Evolutionary conservation across 768 basidiomycete species (phyloP).

Genomic region (Udeniomyces megalosporus): DNA sequence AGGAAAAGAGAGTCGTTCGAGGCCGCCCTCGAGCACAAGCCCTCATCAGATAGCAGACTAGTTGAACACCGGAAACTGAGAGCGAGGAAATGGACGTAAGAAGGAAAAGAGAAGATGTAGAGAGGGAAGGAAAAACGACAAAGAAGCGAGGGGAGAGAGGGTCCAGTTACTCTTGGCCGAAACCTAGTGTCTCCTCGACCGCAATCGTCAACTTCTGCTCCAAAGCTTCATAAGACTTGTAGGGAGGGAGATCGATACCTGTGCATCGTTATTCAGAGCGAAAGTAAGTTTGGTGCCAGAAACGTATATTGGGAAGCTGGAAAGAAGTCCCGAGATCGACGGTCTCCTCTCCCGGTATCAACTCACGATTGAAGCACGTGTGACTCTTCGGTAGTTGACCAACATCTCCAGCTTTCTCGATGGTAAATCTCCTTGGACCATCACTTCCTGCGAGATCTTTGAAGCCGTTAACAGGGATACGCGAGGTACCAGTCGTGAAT

Average conservation of each 20-base stretch:
- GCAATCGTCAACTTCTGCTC: conserved; percentile 91
- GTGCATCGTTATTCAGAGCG: no score
- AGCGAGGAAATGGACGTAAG: no score
- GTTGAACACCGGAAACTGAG: no score
- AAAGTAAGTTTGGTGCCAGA: no score
- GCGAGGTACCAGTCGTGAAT: conserved; percentile 80
- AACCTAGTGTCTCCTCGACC: conserved; percentile 12
- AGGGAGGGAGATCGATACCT: conserved; percentile 92
- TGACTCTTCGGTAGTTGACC: conserved; percentile 93
- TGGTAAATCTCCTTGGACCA: conserved; percentile 90
- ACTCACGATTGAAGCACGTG: conserved; percentile 73
- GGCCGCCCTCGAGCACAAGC: no score
- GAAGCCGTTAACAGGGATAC: conserved; percentile 96
- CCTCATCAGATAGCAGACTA: no score
- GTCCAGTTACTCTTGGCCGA: conserved; percentile 4
- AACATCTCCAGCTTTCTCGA: conserved; percentile 95
- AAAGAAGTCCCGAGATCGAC: no score
- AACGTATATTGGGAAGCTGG: no score
- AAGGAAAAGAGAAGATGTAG: neutral
- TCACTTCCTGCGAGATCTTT: conserved; percentile 97
- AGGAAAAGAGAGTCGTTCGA: no score
- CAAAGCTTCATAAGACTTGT: conserved; percentile 57
- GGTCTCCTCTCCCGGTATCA: no score
- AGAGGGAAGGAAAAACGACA: neutral
- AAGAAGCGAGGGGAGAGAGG: no score